Conservation (phyloP, 805 yeast genomes). For the Pichia exigua region DNA sequence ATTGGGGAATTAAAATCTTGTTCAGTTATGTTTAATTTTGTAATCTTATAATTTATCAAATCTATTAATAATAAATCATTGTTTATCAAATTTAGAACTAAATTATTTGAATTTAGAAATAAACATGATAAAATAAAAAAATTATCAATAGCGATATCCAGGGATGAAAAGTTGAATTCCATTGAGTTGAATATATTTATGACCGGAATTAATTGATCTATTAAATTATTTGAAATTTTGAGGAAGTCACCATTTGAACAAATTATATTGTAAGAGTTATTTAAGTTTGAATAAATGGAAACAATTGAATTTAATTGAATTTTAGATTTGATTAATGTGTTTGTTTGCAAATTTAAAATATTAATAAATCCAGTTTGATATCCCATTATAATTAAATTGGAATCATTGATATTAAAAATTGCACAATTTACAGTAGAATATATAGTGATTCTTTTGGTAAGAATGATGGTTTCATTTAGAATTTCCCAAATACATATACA, state of each 20-base stretch:
- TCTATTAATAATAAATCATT: constrained; percentile 14
- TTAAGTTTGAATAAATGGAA: constrained; percentile 14
- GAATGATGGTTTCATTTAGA: constrained; percentile 18
- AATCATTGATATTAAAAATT: constrained; percentile 32
- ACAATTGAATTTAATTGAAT: constrained; percentile 15
- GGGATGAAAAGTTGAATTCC: neutral
- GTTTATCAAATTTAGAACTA: constrained; percentile 19
- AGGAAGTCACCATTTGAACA: constrained; percentile 15
- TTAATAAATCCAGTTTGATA: constrained; percentile 45
- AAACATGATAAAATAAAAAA: constrained; percentile 14
- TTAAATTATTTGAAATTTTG: constrained; percentile 18
- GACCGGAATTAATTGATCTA: constrained; percentile 12
- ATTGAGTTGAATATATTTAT: constrained; percentile 7
- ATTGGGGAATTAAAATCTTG: constrained; percentile 3
- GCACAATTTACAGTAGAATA: constrained; percentile 33
- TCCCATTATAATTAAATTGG: constrained; percentile 40
- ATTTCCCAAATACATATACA: constrained; percentile 8
- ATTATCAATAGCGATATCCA: neutral
- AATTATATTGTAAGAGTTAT: constrained; percentile 8
- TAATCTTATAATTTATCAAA: neutral
- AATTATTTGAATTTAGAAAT: constrained; percentile 15
- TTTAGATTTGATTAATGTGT: neutral
- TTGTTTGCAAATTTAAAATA: neutral
- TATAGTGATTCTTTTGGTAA: constrained; percentile 24
- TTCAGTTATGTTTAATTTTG: neutral